Evolutionary conservation across 148 eudicot species (phyloP).

Genomic region (Fagopyrum esculentum): DNA sequence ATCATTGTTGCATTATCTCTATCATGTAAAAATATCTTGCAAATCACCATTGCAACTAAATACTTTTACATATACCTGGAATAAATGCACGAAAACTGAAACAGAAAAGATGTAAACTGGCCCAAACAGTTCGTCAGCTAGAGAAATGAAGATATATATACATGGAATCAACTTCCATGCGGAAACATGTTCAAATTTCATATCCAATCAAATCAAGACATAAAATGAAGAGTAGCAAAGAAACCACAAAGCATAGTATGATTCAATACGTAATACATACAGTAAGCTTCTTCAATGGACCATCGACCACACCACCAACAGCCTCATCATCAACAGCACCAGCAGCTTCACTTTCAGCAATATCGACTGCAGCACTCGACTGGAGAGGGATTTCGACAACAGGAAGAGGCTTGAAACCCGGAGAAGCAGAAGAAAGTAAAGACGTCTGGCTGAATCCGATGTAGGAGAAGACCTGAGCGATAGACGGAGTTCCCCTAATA

Average conservation of each 20-base stretch:
- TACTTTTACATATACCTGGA: neutral
- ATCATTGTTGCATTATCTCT: neutral
- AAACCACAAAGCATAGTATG: neutral
- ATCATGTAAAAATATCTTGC: neutral
- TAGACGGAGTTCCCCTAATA: constrained; percentile 66
- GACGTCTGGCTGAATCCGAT: constrained; percentile 42
- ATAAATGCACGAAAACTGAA: neutral
- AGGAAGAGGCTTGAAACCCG: constrained; percentile 74
- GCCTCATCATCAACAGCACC: constrained; percentile 12
- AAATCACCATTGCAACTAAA: neutral
- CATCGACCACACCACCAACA: constrained; percentile 2
- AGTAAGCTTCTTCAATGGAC: constrained; percentile 43
- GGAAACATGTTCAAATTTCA: neutral
- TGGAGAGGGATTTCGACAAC: constrained; percentile 63
- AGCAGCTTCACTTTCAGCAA: constrained; percentile 8
- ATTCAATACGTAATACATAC: constrained; percentile 25
- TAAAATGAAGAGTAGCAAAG: neutral
- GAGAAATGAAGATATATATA: neutral
- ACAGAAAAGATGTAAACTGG: neutral
- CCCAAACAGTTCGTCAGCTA: neutral
- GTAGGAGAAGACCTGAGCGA: constrained; percentile 51
- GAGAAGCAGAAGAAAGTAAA: constrained; percentile 35
- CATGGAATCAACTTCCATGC: neutral
- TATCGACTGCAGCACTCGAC: constrained; percentile 19
- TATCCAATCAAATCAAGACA: neutral